These are phyloP conservation scores for Mucor velutinosus DNA, from an alignment of 371 early-diverging fungal species.

Conservation along the genomic window DNA sequence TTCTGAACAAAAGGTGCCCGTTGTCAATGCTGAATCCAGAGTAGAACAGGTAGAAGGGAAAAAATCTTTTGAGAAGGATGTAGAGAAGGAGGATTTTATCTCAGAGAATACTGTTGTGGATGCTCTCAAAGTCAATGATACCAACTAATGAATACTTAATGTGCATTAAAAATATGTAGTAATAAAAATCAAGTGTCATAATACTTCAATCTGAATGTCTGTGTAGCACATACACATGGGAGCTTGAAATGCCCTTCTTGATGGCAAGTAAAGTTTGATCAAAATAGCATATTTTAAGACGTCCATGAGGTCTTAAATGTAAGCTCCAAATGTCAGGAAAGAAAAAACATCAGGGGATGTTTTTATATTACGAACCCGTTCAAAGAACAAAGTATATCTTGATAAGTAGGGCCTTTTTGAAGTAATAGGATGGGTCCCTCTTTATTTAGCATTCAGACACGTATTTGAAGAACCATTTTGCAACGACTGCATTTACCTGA, in stretches of 20 bases:
- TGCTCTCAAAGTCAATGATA: constrained; percentile 12
- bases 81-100: constrained; percentile 1
- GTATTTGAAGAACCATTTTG: too few relatives aligned
- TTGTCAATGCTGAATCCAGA: not conserved
- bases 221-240: not conserved
- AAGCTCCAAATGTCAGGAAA: not conserved
- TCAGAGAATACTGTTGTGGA: not conserved
- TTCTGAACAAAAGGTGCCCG: constrained; percentile 36
- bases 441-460: too few relatives aligned
- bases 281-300: not conserved
- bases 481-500: too few relatives aligned
- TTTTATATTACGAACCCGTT: not conserved
- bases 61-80: not conserved
- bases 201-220: not conserved
- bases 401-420: not conserved
- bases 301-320: not conserved
- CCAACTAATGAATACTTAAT: constrained; percentile 7
- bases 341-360: not conserved
- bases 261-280: not conserved
- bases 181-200: not conserved
- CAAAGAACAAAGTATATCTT: not conserved
- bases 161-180: not conserved
- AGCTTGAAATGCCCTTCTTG: not conserved
- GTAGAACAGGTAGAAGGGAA: too few relatives aligned
- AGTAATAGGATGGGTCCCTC: too few relatives aligned